phyloP scores from a whole-genome alignment of 495 filamentous ascomycete species.

The Podospora australis region DNA sequence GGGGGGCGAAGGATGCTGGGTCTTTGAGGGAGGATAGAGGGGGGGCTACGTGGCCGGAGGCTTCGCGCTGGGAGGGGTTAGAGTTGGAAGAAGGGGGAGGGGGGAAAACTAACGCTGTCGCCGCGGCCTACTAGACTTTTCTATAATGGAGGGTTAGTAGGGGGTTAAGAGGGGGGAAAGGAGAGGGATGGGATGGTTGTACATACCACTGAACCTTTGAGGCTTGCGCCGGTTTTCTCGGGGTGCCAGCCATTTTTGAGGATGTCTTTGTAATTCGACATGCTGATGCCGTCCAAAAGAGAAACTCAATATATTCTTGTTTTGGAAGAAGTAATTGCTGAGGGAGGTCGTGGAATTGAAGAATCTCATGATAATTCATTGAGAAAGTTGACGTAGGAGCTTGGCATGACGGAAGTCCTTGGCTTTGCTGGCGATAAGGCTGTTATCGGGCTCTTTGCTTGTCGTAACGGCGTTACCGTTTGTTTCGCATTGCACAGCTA shows the following conservation, averaged over 20 bases:
- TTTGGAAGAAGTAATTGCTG: too few species aligned
- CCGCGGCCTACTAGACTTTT: constrained; percentile 37
- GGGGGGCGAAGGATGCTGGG: constrained; percentile 76
- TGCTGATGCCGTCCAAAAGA: background rate
- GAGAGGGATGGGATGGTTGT: background rate
- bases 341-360: too few species aligned
- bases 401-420: too few species aligned
- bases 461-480: too few species aligned
- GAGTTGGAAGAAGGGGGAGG: too few species aligned
- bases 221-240: constrained; percentile 30
- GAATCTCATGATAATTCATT: too few species aligned
- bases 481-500: too few species aligned
- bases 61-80: constrained; percentile 23
- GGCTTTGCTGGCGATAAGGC: too few species aligned
- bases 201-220: constrained; percentile 39
- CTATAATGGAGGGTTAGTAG: constrained; percentile 20
- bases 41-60: constrained; percentile 43
- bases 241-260: constrained; percentile 41
- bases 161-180: too few species aligned
- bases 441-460: too few species aligned
- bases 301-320: too few species aligned
- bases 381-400: too few species aligned
- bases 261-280: constrained; percentile 28
- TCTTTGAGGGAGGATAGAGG: constrained; percentile 78
- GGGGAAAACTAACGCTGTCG: constrained; percentile 19